These are phyloP conservation scores for Candida quercuum DNA, from an alignment of 805 yeast species.

Conservation along the genomic window DNA sequence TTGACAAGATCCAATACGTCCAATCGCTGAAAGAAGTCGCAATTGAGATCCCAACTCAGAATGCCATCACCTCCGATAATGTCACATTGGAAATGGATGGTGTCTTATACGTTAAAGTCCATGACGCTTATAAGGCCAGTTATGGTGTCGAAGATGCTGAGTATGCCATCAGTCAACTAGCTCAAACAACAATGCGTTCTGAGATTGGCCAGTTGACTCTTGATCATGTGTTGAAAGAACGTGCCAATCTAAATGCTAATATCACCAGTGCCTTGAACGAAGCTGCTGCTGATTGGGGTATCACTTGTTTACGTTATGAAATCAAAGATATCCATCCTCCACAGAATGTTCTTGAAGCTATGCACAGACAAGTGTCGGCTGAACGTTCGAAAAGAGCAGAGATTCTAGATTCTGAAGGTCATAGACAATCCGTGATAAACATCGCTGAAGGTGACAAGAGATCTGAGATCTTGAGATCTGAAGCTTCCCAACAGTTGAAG, in stretches of 20 bases:
- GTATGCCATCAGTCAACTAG: slow-evolving; percentile 79
- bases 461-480: slow-evolving; percentile 68
- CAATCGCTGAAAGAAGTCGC: slow-evolving; percentile 81
- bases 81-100: slow-evolving; percentile 85
- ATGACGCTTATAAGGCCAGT: slow-evolving; percentile 79
- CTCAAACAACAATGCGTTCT: slow-evolving; percentile 87
- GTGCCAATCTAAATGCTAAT: slow-evolving; percentile 66
- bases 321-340: slow-evolving; percentile 89
- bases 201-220: slow-evolving; percentile 81
- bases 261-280: slow-evolving; percentile 78
- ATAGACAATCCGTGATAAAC: slow-evolving; percentile 71
- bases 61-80: slow-evolving; percentile 82
- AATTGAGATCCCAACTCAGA: slow-evolving; percentile 78
- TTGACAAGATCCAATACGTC: slow-evolving; percentile 76
- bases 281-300: slow-evolving; percentile 85
- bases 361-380: slow-evolving; percentile 88
- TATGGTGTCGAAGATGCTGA: slow-evolving; percentile 87
- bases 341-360: slow-evolving; percentile 75
- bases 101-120: slow-evolving; percentile 68
- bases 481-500: slow-evolving; percentile 56
- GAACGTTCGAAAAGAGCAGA: slow-evolving; percentile 86
- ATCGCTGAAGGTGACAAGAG: slow-evolving; percentile 80
- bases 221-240: slow-evolving; percentile 72
- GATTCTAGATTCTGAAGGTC: slow-evolving; percentile 82
- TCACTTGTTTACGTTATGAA: slow-evolving; percentile 76